A percentile compares a stretch with the other conserved stretches of the same genome.
phyloP scores from a whole-genome alignment of 1,284 basidiomycete species.

The Ustilago sp. region DNA sequence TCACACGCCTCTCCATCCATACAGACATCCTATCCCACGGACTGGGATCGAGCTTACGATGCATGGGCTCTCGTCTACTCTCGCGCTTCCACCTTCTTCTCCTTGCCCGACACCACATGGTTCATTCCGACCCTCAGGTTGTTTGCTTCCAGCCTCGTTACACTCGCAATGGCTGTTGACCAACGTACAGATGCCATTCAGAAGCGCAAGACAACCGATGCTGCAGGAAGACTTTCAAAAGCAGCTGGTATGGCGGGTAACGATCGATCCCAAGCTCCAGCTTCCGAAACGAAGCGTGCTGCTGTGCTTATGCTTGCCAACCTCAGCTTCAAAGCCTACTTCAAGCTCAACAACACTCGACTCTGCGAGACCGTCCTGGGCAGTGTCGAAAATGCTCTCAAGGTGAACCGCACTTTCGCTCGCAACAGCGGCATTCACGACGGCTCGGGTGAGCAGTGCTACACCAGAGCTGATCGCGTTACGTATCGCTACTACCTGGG shows the following conservation, averaged over 20 bases:
- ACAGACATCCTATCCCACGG: slow-evolving; percentile 13
- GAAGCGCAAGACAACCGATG: slow-evolving; percentile 65
- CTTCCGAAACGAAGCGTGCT: slow-evolving; percentile 61
- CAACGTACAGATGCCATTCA: slow-evolving; percentile 35
- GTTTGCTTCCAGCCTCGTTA: slow-evolving; percentile 50
- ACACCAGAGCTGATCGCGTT: slow-evolving; percentile 69
- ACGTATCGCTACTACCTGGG: slow-evolving; percentile 71
- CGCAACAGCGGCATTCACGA: slow-evolving; percentile 28
- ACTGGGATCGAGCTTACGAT: slow-evolving; percentile 53
- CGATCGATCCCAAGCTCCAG: slow-evolving; percentile 58
- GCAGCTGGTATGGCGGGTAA: slow-evolving; percentile 65
- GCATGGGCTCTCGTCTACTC: slow-evolving; percentile 60
- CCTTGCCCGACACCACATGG: slow-evolving; percentile 66
- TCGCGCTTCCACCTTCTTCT: slow-evolving; percentile 64
- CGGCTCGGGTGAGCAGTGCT: slow-evolving; percentile 64
- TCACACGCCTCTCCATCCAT: slow-evolving; percentile 16
- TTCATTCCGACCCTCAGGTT: slow-evolving; percentile 59
- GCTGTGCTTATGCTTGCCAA: slow-evolving; percentile 67
- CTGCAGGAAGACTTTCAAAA: slow-evolving; percentile 64
- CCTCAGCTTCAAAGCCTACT: slow-evolving; percentile 67
- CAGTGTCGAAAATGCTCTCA: slow-evolving; percentile 69
- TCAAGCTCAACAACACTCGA: slow-evolving; percentile 70
- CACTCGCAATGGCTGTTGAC: slow-evolving; percentile 42
- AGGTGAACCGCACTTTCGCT: slow-evolving; percentile 54
- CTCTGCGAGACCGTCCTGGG: slow-evolving; percentile 71